A percentile compares a stretch with the other conserved stretches of the same genome.
These are phyloP conservation scores for Collybia sordida DNA, from an alignment of 768 basidiomycete species.

Conservation along the genomic window DNA sequence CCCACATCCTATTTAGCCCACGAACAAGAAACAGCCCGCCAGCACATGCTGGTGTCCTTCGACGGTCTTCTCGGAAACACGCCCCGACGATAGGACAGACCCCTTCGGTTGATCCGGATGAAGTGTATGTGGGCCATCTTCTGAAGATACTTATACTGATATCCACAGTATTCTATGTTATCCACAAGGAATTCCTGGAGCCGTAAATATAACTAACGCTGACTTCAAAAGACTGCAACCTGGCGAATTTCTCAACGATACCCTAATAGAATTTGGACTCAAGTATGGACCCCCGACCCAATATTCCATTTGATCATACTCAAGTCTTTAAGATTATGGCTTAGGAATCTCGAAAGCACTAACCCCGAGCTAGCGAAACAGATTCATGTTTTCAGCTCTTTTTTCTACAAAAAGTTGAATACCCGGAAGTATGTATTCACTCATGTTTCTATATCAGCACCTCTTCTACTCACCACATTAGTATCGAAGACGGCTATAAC, in stretches of 20 bases:
- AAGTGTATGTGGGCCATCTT: constrained; percentile 49
- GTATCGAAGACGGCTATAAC: constrained; percentile 66
- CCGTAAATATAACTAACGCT: constrained; percentile 78
- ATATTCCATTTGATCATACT: not conserved
- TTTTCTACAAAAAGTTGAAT: constrained; percentile 95
- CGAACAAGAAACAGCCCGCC: constrained; percentile 3
- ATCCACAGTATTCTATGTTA: constrained; percentile 68
- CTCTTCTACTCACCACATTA: constrained; percentile 19
- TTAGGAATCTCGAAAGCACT: constrained; percentile 50
- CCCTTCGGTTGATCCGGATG: constrained; percentile 49
- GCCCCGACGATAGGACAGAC: constrained; percentile 18
- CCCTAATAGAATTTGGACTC: constrained; percentile 92
- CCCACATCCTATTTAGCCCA: not conserved
- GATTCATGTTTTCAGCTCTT: constrained; percentile 93
- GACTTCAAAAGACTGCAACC: constrained; percentile 75
- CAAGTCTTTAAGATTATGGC: constrained; percentile 59
- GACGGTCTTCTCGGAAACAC: constrained; percentile 36
- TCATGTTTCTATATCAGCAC: not conserved
- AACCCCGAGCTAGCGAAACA: constrained; percentile 66
- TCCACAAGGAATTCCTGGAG: constrained; percentile 67
- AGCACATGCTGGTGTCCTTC: constrained; percentile 13
- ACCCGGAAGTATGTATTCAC: constrained; percentile 51
- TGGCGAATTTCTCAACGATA: constrained; percentile 93
- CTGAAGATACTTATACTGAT: not conserved
- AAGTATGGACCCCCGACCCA: constrained; percentile 55